Evolutionary conservation across 345 rosid genomes (phyloP).

Genomic region (Citrus cavaleriei): DNA sequence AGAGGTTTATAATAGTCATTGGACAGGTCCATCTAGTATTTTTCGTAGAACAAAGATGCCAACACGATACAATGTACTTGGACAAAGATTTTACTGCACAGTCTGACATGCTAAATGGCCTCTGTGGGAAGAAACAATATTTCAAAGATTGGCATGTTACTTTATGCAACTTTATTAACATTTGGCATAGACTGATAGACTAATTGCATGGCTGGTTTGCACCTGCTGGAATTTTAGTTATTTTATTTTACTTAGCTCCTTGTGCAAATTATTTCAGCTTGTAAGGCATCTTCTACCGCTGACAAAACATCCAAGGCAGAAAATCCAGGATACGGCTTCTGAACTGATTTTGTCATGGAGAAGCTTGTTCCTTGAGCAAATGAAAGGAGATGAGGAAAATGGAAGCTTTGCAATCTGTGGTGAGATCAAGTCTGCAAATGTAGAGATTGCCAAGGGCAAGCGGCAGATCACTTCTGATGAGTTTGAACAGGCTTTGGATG

Average conservation of each 20-base stretch:
- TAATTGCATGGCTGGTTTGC: no score
- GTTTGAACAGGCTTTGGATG: neutral
- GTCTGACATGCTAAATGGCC: neutral
- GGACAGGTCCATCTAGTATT: no score
- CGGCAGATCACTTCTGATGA: neutral
- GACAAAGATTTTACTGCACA: no score
- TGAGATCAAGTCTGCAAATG: neutral
- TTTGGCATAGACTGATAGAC: neutral
- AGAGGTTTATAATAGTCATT: no score
- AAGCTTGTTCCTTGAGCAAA: conserved; percentile 39
- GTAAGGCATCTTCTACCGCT: conserved; percentile 44
- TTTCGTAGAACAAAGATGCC: no score
- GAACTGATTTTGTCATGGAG: conserved; percentile 42
- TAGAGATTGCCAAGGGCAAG: neutral
- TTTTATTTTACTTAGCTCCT: neutral
- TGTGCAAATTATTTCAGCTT: conserved; percentile 20
- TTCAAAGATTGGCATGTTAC: neutral
- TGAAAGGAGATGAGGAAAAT: conserved; percentile 23
- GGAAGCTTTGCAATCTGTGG: neutral
- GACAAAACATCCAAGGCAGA: conserved; percentile 45
- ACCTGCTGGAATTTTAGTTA: neutral
- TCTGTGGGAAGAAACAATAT: neutral
- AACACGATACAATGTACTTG: no score
- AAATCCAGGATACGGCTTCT: conserved; percentile 31
- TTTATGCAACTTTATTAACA: neutral